A percentile compares a stretch with the other conserved stretches of the same genome.
Conservation (phyloP, 495 filamentous ascomycete species). For the Lophiostoma macrostomum region DNA sequence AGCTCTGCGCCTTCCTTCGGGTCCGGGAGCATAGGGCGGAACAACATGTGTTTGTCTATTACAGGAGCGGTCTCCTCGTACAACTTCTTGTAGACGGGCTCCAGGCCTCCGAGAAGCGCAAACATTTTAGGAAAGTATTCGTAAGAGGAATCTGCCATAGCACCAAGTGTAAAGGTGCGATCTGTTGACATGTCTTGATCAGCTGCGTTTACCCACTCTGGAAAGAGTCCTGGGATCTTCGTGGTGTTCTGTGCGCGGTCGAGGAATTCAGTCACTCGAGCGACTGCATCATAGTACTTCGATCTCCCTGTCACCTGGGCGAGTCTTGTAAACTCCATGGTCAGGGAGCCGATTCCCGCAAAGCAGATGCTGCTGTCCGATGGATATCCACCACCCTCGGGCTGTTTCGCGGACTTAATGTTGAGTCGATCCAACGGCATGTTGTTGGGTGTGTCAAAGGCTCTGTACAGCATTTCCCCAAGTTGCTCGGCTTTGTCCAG, state of each 20-base stretch:
- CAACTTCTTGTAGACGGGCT: constrained; percentile 45
- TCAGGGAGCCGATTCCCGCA: constrained; percentile 42
- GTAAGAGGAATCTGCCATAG: constrained; percentile 42
- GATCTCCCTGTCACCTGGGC: constrained; percentile 39
- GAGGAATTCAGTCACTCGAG: constrained; percentile 36
- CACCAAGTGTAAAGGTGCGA: constrained; percentile 40
- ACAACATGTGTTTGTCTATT: constrained; percentile 43
- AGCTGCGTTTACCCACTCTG: constrained; percentile 35
- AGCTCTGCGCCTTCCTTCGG: constrained; percentile 38
- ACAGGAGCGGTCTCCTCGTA: constrained; percentile 42
- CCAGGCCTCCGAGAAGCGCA: constrained; percentile 39
- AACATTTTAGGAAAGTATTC: constrained; percentile 43
- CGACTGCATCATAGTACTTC: constrained; percentile 43
- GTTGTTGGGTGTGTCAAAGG: constrained; percentile 46
- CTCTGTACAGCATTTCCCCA: constrained; percentile 45
- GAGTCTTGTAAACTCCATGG: constrained; percentile 44
- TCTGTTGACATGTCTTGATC: constrained; percentile 4
- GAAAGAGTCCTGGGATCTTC: constrained; percentile 42
- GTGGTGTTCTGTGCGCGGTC: constrained; percentile 38
- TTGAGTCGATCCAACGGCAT: constrained; percentile 33
- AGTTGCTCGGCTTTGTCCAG: constrained; percentile 42
- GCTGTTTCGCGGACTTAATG: constrained; percentile 33
- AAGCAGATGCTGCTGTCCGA: constrained; percentile 35
- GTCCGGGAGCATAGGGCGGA: constrained; percentile 47
- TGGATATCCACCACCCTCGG: constrained; percentile 31